These are phyloP conservation scores for Bacidia gigantensis DNA, from an alignment of 495 filamentous ascomycete genomes.

Conservation along the genomic window DNA sequence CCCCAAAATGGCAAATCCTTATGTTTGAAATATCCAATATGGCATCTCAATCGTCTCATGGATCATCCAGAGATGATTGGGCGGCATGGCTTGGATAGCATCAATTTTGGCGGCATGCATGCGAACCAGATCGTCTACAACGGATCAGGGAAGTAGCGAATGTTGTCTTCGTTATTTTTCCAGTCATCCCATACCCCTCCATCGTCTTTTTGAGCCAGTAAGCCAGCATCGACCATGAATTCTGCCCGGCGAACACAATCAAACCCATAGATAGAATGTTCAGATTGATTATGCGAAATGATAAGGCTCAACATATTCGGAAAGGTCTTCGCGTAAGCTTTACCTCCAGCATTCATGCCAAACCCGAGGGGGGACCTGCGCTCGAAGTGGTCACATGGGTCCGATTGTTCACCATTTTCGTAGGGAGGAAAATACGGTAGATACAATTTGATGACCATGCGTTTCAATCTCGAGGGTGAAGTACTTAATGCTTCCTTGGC, in stretches of 20 bases:
- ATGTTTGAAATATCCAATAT: too few species aligned
- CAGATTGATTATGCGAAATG: not conserved
- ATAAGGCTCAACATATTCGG: not conserved
- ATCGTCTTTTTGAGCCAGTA: not conserved
- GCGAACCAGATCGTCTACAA: not conserved
- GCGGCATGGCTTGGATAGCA: too few species aligned
- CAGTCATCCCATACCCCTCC: not conserved
- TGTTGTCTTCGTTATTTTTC: not conserved
- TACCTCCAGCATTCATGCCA: not conserved
- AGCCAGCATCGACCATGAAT: not conserved
- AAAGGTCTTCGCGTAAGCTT: not conserved
- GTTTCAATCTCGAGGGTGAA: not conserved
- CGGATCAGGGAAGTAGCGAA: not conserved
- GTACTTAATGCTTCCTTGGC: not conserved
- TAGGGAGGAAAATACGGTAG: not conserved
- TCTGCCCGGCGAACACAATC: not conserved
- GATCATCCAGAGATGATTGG: too few species aligned
- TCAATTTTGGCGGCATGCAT: too few species aligned
- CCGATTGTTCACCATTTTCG: not conserved
- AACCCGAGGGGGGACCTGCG: not conserved
- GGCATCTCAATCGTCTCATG: too few species aligned
- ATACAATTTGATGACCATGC: not conserved
- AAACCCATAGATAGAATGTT: not conserved
- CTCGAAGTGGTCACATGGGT: not conserved
- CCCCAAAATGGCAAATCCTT: too few species aligned